phyloP scores from a whole-genome alignment of 2,329 filamentous ascomycete genomes.

The Macrophomina tecta region DNA sequence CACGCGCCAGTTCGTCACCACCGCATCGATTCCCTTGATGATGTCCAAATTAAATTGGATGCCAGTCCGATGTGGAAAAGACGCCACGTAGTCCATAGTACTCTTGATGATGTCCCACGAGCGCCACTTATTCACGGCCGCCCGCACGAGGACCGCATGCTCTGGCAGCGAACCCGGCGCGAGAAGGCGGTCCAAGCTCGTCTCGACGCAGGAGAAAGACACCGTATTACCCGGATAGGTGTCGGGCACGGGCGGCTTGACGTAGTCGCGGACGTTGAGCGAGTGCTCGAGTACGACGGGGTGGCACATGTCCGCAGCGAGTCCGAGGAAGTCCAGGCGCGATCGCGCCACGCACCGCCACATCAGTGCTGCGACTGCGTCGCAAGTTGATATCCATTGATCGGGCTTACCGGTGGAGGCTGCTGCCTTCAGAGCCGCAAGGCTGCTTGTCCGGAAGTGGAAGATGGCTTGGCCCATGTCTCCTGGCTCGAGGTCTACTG shows the following conservation, averaged over 20 bases:
- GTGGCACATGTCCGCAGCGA: not conserved
- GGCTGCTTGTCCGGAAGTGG: not conserved
- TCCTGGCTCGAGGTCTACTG: conserved; percentile 30
- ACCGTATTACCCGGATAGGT: not conserved
- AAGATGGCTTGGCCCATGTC: not conserved
- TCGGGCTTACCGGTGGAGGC: not conserved
- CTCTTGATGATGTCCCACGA: conserved; percentile 31
- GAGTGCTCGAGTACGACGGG: not conserved
- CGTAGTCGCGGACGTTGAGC: not conserved
- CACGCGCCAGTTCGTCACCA: conserved; percentile 36
- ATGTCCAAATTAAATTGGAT: conserved; percentile 33
- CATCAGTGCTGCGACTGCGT: not conserved
- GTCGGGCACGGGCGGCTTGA: not conserved
- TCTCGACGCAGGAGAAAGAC: not conserved
- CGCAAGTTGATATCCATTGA: not conserved
- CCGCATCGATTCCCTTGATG: conserved; percentile 37
- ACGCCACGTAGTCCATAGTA: conserved; percentile 34
- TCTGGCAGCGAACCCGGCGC: not conserved
- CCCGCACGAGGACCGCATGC: not conserved
- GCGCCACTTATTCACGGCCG: conserved; percentile 33
- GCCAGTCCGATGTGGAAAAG: conserved; percentile 32
- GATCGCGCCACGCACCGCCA: not conserved
- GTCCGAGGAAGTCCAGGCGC: not conserved
- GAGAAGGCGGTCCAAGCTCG: not conserved
- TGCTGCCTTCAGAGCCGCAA: conserved; percentile 31